Conservation (phyloP, 306 rosid species). For the Astragalus glycyphyllos region DNA sequence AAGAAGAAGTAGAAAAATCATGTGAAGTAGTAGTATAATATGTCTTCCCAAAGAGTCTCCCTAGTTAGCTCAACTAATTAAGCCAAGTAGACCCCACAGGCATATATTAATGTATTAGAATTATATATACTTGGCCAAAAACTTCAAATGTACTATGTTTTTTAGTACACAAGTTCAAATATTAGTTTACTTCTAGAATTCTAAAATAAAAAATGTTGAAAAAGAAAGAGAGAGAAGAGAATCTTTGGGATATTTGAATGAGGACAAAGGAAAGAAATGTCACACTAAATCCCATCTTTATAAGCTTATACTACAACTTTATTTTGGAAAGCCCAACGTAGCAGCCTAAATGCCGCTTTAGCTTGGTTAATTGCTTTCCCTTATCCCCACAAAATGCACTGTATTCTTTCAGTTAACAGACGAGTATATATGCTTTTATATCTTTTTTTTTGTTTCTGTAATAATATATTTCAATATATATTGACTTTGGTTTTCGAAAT, state of each 20-base stretch:
- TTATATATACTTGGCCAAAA: constrained; percentile 28
- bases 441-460: not conserved
- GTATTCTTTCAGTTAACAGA: constrained; percentile 51
- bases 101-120: constrained; percentile 23
- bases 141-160: constrained; percentile 35
- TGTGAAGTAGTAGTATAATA: not conserved
- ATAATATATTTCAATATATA: constrained; percentile 33
- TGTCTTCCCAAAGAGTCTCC: constrained; percentile 35
- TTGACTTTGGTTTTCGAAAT: constrained; percentile 65
- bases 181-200: constrained; percentile 39
- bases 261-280: constrained; percentile 76
- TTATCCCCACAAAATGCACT: constrained; percentile 45
- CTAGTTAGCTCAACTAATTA: constrained; percentile 48
- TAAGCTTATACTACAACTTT: constrained; percentile 48
- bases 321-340: constrained; percentile 62
- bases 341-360: constrained; percentile 67
- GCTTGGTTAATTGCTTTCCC: constrained; percentile 40
- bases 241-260: constrained; percentile 69
- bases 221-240: constrained; percentile 44
- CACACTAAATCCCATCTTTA: constrained; percentile 59
- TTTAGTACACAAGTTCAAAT: constrained; percentile 37
- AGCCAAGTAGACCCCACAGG: constrained; percentile 3
- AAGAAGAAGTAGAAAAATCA: constrained; percentile 39
- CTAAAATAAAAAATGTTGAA: constrained; percentile 13
- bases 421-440: constrained; percentile 56